Evolutionary conservation across 2,329 filamentous ascomycete species (phyloP).

Genomic region (Trichoderma harzianum): DNA sequence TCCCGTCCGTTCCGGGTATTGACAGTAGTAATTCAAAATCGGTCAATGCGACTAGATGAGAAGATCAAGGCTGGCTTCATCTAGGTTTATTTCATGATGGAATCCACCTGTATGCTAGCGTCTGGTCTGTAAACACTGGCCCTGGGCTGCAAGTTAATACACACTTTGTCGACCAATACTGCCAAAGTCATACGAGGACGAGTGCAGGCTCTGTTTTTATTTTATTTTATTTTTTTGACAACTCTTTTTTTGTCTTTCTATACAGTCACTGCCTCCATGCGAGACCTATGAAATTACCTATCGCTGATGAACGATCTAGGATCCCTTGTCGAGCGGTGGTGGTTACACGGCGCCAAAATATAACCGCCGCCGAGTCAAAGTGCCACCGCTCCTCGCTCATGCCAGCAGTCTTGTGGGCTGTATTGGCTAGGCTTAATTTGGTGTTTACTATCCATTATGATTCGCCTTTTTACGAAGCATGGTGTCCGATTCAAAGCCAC

Average conservation of each 20-base stretch:
- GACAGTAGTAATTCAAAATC: neutral
- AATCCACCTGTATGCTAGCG: neutral
- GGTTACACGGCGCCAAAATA: neutral
- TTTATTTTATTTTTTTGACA: no score
- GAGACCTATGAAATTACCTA: neutral
- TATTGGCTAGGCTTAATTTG: neutral
- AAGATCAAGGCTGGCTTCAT: neutral
- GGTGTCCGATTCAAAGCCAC: neutral
- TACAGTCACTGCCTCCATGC: neutral
- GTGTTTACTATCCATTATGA: no score
- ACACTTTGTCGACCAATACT: neutral
- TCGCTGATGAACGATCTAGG: neutral
- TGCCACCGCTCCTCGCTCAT: neutral
- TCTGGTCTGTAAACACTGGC: neutral
- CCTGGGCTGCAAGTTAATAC: neutral
- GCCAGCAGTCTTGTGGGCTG: neutral
- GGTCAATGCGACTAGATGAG: neutral
- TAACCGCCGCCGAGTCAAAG: neutral
- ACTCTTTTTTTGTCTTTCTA: neutral
- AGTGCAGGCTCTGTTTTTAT: no score
- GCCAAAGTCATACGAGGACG: neutral
- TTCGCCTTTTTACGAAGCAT: no score
- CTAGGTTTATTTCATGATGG: neutral
- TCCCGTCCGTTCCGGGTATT: neutral
- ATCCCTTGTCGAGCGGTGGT: neutral